phyloP scores from a whole-genome alignment of 1,139 yeast species.

The Pichia sp. region DNA sequence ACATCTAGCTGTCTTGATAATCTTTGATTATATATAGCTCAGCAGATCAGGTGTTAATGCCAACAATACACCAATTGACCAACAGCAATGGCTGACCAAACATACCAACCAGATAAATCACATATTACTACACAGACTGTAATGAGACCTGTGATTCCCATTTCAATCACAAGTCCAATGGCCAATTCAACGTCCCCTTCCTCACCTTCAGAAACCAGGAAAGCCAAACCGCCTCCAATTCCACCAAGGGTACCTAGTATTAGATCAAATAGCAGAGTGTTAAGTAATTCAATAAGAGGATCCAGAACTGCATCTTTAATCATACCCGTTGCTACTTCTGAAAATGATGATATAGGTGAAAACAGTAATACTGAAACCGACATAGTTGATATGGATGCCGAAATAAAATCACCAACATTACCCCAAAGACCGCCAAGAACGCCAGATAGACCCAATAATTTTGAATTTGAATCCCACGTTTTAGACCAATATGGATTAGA shows the following conservation, averaged over 20 bases:
- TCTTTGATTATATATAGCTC: too few relatives aligned
- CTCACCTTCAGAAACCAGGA: not conserved
- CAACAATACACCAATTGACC: not conserved
- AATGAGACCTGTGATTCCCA: not conserved
- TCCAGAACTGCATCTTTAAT: conserved; percentile 10
- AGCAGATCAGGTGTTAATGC: not conserved
- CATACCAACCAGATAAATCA: not conserved
- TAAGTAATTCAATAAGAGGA: conserved; percentile 4
- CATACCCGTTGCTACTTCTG: conserved; percentile 1
- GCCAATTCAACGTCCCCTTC: not conserved
- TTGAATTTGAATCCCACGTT: conserved; percentile 3
- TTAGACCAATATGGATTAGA: conserved; percentile 14
- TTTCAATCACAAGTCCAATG: conserved; percentile 2
- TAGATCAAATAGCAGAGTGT: not conserved
- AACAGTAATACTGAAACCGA: not conserved
- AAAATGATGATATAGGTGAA: not conserved
- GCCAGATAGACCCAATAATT: conserved; percentile 2
- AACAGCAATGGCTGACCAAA: not conserved
- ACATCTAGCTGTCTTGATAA: too few relatives aligned
- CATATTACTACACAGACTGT: not conserved
- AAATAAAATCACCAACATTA: conserved; percentile 8
- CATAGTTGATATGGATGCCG: not conserved
- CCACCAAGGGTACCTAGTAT: conserved; percentile 1
- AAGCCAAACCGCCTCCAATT: not conserved
- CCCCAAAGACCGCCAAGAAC: conserved; percentile 12